phyloP scores from a whole-genome alignment of 768 basidiomycete species.

The Dacryopinax primogenitus region DNA sequence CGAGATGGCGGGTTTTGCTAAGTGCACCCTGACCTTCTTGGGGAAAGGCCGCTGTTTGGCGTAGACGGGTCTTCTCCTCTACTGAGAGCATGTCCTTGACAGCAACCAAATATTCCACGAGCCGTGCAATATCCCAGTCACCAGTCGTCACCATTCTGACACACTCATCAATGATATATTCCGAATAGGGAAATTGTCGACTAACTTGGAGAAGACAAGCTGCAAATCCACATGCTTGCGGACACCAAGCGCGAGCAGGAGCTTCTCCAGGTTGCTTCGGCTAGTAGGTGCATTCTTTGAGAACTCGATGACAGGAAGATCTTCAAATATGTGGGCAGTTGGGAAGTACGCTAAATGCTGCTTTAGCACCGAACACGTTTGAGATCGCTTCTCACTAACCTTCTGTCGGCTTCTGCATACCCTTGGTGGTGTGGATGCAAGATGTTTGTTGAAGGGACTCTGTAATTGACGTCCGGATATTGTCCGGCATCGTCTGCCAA shows the following conservation, averaged over 20 bases:
- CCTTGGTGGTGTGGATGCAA: constrained; percentile 61
- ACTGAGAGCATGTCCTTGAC: constrained; percentile 51
- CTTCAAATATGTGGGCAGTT: constrained; percentile 77
- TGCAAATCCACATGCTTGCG: constrained; percentile 87
- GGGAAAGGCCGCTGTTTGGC: constrained; percentile 62
- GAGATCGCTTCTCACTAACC: constrained; percentile 16
- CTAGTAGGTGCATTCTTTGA: constrained; percentile 44
- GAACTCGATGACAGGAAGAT: constrained; percentile 66
- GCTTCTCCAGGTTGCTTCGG: constrained; percentile 59
- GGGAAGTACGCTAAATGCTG: constrained; percentile 51
- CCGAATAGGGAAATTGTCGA: not conserved
- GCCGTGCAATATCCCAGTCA: constrained; percentile 74
- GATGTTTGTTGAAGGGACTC: constrained; percentile 37
- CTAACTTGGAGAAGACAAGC: constrained; percentile 49
- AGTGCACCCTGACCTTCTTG: constrained; percentile 33
- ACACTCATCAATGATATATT: not conserved
- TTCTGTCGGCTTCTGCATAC: constrained; percentile 57
- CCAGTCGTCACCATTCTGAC: constrained; percentile 76
- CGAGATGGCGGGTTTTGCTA: constrained; percentile 37
- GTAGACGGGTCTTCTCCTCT: constrained; percentile 44
- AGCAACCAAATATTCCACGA: constrained; percentile 76
- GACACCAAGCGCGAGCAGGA: constrained; percentile 64
- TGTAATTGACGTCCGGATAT: constrained; percentile 38
- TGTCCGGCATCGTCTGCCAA: constrained; percentile 52
- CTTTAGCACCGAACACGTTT: not conserved